These are phyloP conservation scores for Cubamyces sp. DNA, from an alignment of 768 basidiomycete genomes.

Conservation along the genomic window DNA sequence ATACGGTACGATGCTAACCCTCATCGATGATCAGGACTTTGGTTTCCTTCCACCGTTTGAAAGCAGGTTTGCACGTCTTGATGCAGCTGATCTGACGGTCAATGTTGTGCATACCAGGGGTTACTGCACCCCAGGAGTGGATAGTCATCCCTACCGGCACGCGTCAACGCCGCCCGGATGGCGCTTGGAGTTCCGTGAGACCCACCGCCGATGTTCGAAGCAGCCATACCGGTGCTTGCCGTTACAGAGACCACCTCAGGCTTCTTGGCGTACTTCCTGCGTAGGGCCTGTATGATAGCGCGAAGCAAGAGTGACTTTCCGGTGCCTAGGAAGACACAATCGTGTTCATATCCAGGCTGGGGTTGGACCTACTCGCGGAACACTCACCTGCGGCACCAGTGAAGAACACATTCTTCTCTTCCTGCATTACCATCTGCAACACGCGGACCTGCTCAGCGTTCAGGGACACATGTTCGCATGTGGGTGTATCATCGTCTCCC, in stretches of 20 bases:
- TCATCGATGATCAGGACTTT: constrained; percentile 70
- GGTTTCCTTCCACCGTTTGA: constrained; percentile 58
- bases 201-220: constrained; percentile 69
- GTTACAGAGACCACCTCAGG: constrained; percentile 56
- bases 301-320: constrained; percentile 65
- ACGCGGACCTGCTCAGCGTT: constrained; percentile 59
- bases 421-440: constrained; percentile 54
- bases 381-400: constrained; percentile 67
- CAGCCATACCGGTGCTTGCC: constrained; percentile 66
- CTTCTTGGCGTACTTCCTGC: constrained; percentile 48
- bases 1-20: constrained; percentile 40
- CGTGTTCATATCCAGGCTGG: no score
- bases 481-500: constrained; percentile 20
- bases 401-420: constrained; percentile 65
- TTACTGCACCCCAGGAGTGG: constrained; percentile 65
- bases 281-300: constrained; percentile 57
- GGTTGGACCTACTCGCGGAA: no score
- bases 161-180: constrained; percentile 23
- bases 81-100: constrained; percentile 55
- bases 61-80: constrained; percentile 55
- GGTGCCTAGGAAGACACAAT: constrained; percentile 59
- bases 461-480: constrained; percentile 44
- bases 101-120: constrained; percentile 49
- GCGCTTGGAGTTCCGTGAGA: not conserved
- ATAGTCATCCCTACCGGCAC: constrained; percentile 53